A percentile compares a stretch with the other conserved stretches of the same genome.
phyloP scores from a whole-genome alignment of 352 stramenopile species.

The Plasmopara muralis region DNA sequence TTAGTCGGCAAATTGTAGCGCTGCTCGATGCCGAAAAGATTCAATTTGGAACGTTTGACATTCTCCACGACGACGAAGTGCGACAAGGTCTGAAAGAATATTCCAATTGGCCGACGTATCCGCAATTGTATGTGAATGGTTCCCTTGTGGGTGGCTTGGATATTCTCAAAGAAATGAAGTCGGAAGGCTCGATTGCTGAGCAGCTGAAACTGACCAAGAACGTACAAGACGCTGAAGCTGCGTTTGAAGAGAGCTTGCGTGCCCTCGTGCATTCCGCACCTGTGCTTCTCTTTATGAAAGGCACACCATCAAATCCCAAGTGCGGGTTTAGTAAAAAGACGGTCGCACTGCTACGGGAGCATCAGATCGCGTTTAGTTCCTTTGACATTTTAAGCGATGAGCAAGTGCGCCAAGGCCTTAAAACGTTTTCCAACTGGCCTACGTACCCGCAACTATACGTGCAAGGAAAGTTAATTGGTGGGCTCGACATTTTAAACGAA shows the following conservation, averaged over 20 bases:
- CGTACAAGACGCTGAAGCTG: constrained; percentile 65
- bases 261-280: constrained; percentile 82
- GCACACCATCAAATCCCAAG: constrained; percentile 79
- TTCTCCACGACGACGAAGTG: constrained; percentile 93
- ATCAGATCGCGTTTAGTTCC: constrained; percentile 89
- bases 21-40: constrained; percentile 91
- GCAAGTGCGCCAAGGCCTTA: constrained; percentile 93
- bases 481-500: constrained; percentile 94
- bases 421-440: constrained; percentile 95
- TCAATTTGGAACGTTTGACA: constrained; percentile 95
- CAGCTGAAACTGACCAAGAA: constrained; percentile 71
- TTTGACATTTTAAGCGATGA: constrained; percentile 94
- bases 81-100: constrained; percentile 95
- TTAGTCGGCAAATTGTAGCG: constrained; percentile 91
- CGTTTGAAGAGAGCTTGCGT: constrained; percentile 81
- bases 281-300: constrained; percentile 96
- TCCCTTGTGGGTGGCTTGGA: constrained; percentile 95
- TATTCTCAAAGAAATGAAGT: constrained; percentile 96
- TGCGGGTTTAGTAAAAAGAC: constrained; percentile 94
- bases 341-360: constrained; percentile 84
- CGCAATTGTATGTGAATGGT: constrained; percentile 97
- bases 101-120: constrained; percentile 98
- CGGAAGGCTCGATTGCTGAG: constrained; percentile 69
- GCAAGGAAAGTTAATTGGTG: constrained; percentile 89
- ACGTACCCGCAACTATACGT: constrained; percentile 97